These are phyloP conservation scores for Boletus rufocinnamomeus DNA, from an alignment of 768 basidiomycete genomes.

Conservation along the genomic window DNA sequence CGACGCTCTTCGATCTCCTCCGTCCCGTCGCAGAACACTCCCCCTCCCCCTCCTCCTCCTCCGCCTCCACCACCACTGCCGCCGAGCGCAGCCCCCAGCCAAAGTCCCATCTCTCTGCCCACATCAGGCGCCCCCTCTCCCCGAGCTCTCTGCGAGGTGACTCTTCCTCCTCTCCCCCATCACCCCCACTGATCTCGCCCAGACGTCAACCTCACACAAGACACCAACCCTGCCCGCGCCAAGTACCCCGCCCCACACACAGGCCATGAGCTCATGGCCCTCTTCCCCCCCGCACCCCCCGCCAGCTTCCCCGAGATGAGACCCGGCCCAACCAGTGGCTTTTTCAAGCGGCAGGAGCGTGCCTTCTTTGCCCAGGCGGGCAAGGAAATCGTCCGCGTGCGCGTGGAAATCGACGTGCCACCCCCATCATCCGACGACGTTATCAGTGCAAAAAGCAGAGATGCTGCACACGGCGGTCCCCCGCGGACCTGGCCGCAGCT, in stretches of 20 bases:
- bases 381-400: slow-evolving; percentile 73
- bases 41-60: slow-evolving; percentile 59
- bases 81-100: slow-evolving; percentile 43
- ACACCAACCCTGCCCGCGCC: slow-evolving; percentile 48
- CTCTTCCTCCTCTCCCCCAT: neutral
- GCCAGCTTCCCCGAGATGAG: slow-evolving; percentile 54
- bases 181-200: slow-evolving; percentile 20
- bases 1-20: too few species aligned
- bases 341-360: slow-evolving; percentile 75
- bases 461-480: slow-evolving; percentile 25
- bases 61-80: slow-evolving; percentile 48
- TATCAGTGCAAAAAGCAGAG: slow-evolving; percentile 33
- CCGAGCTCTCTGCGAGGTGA: slow-evolving; percentile 64
- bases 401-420: slow-evolving; percentile 65
- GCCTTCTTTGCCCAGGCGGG: slow-evolving; percentile 81
- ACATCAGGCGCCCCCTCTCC: slow-evolving; percentile 58
- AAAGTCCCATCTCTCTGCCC: slow-evolving; percentile 21
- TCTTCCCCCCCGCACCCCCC: slow-evolving; percentile 75
- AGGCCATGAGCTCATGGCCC: slow-evolving; percentile 82
- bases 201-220: slow-evolving; percentile 68
- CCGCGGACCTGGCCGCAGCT: slow-evolving; percentile 36
- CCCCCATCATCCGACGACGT: slow-evolving; percentile 21
- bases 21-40: slow-evolving; percentile 53
- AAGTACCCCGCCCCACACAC: slow-evolving; percentile 77
- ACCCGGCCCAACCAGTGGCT: slow-evolving; percentile 68